Evolutionary conservation across 495 filamentous ascomycete genomes (phyloP).

Genomic region (Diplogelasinospora grovesii): DNA sequence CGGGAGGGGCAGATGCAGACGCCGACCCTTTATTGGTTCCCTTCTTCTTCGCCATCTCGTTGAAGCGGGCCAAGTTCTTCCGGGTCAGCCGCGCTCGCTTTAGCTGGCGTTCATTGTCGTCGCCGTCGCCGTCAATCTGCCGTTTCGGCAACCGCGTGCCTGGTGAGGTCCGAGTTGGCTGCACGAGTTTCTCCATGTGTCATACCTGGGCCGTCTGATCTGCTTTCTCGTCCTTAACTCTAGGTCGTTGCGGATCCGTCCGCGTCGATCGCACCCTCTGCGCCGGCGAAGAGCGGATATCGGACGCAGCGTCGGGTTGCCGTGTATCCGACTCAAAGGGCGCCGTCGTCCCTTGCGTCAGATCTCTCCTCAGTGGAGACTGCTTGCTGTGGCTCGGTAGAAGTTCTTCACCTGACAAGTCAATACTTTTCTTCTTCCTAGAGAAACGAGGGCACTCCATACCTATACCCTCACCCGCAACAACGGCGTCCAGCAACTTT

Average conservation of each 20-base stretch:
- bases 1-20: background rate
- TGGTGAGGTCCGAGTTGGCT: too few relatives aligned
- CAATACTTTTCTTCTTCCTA: background rate
- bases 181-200: too few relatives aligned
- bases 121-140: slow-evolving; percentile 1
- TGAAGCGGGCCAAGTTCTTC: slow-evolving; percentile 1
- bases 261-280: background rate
- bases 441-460: background rate
- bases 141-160: background rate
- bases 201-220: slow-evolving; percentile 2
- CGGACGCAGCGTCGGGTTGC: background rate
- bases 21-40: too few relatives aligned
- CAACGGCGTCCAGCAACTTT: background rate
- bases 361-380: too few relatives aligned
- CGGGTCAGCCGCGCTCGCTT: slow-evolving; percentile 2
- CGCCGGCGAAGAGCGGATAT: background rate
- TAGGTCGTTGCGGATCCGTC: background rate
- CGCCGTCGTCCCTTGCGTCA: too few relatives aligned
- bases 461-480: background rate
- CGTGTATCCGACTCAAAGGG: background rate
- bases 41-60: background rate
- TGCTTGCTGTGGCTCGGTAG: background rate
- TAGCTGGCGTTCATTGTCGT: background rate
- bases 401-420: background rate
- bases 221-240: slow-evolving; percentile 2